These are phyloP conservation scores for Raffaelea albimanens DNA, from an alignment of 2,329 filamentous ascomycete genomes.

Conservation along the genomic window DNA sequence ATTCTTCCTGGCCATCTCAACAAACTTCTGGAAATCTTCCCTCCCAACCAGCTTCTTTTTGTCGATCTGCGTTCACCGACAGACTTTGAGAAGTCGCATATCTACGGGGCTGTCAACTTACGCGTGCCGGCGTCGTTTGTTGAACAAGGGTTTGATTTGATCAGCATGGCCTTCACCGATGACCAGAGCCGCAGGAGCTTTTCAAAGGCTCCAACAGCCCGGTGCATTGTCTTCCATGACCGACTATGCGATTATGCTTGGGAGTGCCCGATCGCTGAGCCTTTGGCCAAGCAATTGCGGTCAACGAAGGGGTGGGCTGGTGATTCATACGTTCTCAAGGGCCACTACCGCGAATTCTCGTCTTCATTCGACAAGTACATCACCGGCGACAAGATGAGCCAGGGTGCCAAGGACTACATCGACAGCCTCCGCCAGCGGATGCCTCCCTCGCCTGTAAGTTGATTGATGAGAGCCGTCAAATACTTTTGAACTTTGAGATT, in stretches of 20 bases:
- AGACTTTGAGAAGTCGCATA: conserved; percentile 41
- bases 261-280: conserved; percentile 40
- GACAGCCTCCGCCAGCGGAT: conserved; percentile 27
- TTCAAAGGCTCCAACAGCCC: conserved; percentile 34
- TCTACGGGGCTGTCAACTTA: conserved; percentile 42
- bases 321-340: conserved; percentile 44
- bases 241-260: conserved; percentile 37
- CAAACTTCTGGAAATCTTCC: conserved; percentile 39
- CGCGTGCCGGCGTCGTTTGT: conserved; percentile 40
- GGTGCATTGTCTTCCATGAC: conserved; percentile 44
- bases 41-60: conserved; percentile 33
- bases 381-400: conserved; percentile 30
- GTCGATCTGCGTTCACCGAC: conserved; percentile 38
- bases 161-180: conserved; percentile 39
- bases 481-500: too few relatives aligned
- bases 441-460: conserved; percentile 23
- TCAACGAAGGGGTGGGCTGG: conserved; percentile 36
- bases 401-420: conserved; percentile 28
- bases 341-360: conserved; percentile 46
- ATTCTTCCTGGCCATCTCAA: conserved; percentile 42
- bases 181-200: conserved; percentile 37
- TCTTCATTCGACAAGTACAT: conserved; percentile 43
- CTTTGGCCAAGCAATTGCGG: conserved; percentile 34
- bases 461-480: background rate
- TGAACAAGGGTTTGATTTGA: conserved; percentile 35